Evolutionary conservation across 306 rosid genomes (phyloP).

Genomic region (Alnus rubra): DNA sequence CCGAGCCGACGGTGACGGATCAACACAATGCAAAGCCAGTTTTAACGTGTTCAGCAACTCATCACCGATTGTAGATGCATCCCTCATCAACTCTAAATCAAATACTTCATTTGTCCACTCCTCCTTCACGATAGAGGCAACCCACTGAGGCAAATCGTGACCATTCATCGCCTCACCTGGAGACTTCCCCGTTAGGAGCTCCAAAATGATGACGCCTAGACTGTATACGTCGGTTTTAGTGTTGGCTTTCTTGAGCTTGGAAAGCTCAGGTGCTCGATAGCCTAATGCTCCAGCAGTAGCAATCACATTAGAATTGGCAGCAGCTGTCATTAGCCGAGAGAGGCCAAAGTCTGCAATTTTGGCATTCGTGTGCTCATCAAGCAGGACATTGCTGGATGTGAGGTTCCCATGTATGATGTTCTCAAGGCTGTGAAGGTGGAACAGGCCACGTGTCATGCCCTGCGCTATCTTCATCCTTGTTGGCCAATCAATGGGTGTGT

Average conservation of each 20-base stretch:
- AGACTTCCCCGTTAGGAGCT: slow-evolving; percentile 88
- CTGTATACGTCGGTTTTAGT: slow-evolving; percentile 84
- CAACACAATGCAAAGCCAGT: slow-evolving; percentile 94
- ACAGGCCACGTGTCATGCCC: slow-evolving; percentile 70
- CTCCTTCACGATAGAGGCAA: slow-evolving; percentile 93
- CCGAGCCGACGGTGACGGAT: slow-evolving; percentile 89
- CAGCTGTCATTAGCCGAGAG: slow-evolving; percentile 78
- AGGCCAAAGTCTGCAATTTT: slow-evolving; percentile 81
- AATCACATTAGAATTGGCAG: slow-evolving; percentile 79
- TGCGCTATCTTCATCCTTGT: slow-evolving; percentile 80
- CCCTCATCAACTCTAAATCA: slow-evolving; percentile 86
- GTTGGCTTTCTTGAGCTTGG: slow-evolving; percentile 80
- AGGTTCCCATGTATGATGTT: slow-evolving; percentile 84
- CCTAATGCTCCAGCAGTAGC: slow-evolving; percentile 88
- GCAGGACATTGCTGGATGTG: slow-evolving; percentile 71
- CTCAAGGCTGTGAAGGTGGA: slow-evolving; percentile 68
- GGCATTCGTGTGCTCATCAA: slow-evolving; percentile 61
- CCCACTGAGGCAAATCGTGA: slow-evolving; percentile 94
- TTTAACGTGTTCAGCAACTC: slow-evolving; percentile 81
- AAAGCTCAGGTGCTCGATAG: slow-evolving; percentile 87
- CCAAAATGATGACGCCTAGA: slow-evolving; percentile 92
- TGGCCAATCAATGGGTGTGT: slow-evolving; percentile 71
- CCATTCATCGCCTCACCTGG: slow-evolving; percentile 88
- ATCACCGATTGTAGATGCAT: slow-evolving; percentile 67
- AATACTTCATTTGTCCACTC: slow-evolving; percentile 98